A percentile compares a stretch with the other conserved stretches of the same genome.
phyloP scores from a whole-genome alignment of 148 eudicot species.

The Suaeda aralocaspica region DNA sequence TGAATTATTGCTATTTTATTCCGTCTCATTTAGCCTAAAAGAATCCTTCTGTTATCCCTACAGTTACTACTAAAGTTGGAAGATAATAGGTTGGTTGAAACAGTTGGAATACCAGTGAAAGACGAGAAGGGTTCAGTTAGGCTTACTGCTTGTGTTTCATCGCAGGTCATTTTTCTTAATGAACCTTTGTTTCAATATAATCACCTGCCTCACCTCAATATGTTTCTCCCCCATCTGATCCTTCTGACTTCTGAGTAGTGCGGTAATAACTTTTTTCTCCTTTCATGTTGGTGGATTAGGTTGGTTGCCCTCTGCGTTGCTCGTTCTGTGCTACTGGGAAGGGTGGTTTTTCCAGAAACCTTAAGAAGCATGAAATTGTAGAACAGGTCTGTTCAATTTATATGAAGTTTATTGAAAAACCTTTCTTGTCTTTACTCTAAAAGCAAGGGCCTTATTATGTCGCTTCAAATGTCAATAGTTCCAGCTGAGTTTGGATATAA shows the following conservation, averaged over 20 bases:
- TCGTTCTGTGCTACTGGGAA: conserved; percentile 99
- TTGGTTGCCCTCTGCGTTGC: conserved; percentile 95
- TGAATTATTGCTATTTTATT: neutral
- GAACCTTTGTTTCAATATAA: neutral
- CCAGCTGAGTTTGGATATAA: conserved; percentile 11
- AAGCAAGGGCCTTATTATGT: neutral
- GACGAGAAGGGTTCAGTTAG: conserved; percentile 83
- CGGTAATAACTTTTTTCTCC: neutral
- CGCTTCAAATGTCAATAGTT: neutral
- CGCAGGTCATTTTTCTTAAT: conserved; percentile 60
- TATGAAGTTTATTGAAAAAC: neutral
- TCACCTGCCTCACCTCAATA: neutral
- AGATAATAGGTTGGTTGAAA: conserved; percentile 89
- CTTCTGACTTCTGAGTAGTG: neutral
- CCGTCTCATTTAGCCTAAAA: conserved; percentile 2
- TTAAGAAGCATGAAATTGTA: conserved; percentile 85
- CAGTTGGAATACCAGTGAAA: conserved; percentile 92
- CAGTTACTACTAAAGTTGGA: conserved; percentile 81
- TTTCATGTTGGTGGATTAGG: conserved; percentile 39
- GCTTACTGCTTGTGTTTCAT: conserved; percentile 96
- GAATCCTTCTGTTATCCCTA: conserved; percentile 19
- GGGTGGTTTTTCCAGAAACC: conserved; percentile 96
- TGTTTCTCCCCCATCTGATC: neutral
- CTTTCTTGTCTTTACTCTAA: neutral
- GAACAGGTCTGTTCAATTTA: conserved; percentile 68